Base-by-base conservation (phyloP, 805 yeast species). In the Diddensiella caesifluorescens region DNA sequence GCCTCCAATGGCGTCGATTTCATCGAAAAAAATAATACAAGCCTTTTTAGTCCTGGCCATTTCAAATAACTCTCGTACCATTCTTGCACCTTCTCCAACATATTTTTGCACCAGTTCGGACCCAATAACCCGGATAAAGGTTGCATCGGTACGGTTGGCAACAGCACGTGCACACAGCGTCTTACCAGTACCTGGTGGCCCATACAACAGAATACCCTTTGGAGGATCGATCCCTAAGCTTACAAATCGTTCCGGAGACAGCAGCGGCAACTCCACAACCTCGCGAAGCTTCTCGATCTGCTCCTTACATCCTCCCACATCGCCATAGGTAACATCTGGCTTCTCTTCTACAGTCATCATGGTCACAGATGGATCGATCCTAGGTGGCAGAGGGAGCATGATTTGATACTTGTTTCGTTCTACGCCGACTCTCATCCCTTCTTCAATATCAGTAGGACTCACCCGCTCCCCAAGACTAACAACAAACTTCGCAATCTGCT, bases 301-400 rank as follows among this genome's bases (percentile, higher is more conserved):
- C 49, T 92, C 97, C 70, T 92, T 92, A 63, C 96, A 87, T 28
- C 99, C 99, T 55, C 99, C 99, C 49, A 92, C 89, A 62, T 92
- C 99, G 48, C 94, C 85, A 65, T 92, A 92, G 1, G 99, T 92
- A 28, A 92, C 97, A 66, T 92, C 98, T 10, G 98, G 99, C 64
- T 92, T 92, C 67, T 92, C 99, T 65, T 92, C 99, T 36, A 92
- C 99, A 1, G 97, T 90, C 99, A 92, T 92, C 98, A 92, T 92
- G 4, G 98, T 92, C 41, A 92, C 99, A 29, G 88, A 77, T 10
- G 99, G 97, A 64, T 92, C 99, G 61, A 92, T 92, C 59, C 95
- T 74, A 42, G 99, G 98, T 7, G 99, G 99, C 51, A 92, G 73
- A 22, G 99, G 98, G 57, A 92, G 73, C 71, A 90, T 95, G 60